These are phyloP conservation scores for Neolecta irregularis DNA, from an alignment of 1,139 yeast species.

Conservation along the genomic window DNA sequence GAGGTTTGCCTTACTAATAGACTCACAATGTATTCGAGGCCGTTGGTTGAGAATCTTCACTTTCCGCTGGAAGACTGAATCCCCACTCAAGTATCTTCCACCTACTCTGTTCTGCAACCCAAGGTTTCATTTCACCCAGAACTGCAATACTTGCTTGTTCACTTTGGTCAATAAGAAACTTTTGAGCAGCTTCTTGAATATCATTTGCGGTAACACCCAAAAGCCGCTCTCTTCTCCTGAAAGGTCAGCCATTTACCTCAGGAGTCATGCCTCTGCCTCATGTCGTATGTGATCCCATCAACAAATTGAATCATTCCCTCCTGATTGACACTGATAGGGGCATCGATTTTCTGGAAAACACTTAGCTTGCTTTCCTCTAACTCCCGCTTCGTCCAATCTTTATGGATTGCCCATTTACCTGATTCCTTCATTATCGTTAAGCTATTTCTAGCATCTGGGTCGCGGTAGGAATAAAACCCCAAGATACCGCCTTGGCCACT, in stretches of 20 bases:
- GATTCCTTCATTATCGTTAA: slow-evolving; percentile 45
- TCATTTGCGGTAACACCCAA: slow-evolving; percentile 51
- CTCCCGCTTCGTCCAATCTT: slow-evolving; percentile 41
- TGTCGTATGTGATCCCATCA: slow-evolving; percentile 59
- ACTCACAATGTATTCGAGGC: no score
- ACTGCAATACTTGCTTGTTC: slow-evolving; percentile 13
- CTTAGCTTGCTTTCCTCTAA: slow-evolving; percentile 80
- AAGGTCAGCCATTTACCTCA: slow-evolving; percentile 21
- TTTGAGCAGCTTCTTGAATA: slow-evolving; percentile 45
- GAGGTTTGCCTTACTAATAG: no score
- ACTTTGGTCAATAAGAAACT: slow-evolving; percentile 32
- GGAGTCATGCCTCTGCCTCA: slow-evolving; percentile 42
- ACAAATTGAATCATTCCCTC: slow-evolving; percentile 59
- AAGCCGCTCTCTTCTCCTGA: slow-evolving; percentile 40
- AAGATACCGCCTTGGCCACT: slow-evolving; percentile 71
- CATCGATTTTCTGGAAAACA: slow-evolving; percentile 80
- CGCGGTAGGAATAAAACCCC: slow-evolving; percentile 79
- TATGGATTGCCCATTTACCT: slow-evolving; percentile 39
- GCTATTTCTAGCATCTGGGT: slow-evolving; percentile 70
- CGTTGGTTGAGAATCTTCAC: no score
- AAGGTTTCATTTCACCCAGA: slow-evolving; percentile 15
- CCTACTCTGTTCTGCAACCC: slow-evolving; percentile 9
- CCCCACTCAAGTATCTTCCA: slow-evolving; percentile 14
- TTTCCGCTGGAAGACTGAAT: no score
- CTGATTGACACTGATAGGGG: slow-evolving; percentile 66